Conservation (phyloP, 176 grass and related monocot species). For the Oryza meyeriana region DNA sequence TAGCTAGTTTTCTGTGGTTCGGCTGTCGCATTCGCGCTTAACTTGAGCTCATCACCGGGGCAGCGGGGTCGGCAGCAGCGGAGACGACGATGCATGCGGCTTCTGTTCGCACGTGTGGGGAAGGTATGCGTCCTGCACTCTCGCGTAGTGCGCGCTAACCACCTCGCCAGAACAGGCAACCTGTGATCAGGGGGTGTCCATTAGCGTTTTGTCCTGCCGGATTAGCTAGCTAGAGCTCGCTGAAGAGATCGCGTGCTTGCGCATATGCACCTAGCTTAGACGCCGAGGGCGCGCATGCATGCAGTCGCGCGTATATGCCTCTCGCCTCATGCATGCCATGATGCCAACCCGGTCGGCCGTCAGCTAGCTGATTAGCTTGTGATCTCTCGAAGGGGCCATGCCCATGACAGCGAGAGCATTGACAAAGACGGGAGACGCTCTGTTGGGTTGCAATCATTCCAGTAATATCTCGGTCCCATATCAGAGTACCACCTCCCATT, state of each 20-base stretch:
- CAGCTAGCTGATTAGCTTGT: neutral
- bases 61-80: neutral
- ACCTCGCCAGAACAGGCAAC: constrained; percentile 30
- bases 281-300: neutral
- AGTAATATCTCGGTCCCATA: constrained; percentile 23
- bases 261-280: neutral
- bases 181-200: constrained; percentile 45
- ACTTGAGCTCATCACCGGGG: neutral
- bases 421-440: constrained; percentile 23
- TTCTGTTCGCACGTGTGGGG: constrained; percentile 36
- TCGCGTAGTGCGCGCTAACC: neutral
- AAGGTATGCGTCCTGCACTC: neutral
- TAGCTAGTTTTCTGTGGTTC: neutral
- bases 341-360: neutral
- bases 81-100: neutral
- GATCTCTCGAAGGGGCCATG: constrained; percentile 1
- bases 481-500: neutral
- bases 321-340: neutral
- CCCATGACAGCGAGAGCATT: constrained; percentile 21
- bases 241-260: neutral
- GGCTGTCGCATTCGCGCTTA: neutral
- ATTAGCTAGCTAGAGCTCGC: neutral
- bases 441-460: constrained; percentile 31
- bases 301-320: too few species aligned
- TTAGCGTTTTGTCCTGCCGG: constrained; percentile 36